Evolutionary conservation across 73 alveolate genomes (phyloP).

Genomic region (Paramecium tetraurelia): DNA sequence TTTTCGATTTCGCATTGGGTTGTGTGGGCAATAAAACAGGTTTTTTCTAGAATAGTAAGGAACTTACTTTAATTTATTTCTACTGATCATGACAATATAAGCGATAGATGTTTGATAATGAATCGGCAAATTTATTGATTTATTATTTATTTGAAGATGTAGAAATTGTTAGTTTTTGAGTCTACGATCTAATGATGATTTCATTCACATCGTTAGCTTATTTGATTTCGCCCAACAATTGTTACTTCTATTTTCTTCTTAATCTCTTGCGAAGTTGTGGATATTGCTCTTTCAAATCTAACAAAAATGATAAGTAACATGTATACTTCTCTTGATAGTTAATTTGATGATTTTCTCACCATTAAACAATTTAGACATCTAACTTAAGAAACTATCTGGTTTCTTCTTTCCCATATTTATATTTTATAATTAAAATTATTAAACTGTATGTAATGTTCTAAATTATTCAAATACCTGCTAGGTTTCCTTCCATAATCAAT

Average conservation of each 20-base stretch:
- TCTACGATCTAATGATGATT: neutral
- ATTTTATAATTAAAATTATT: neutral
- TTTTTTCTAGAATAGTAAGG: neutral
- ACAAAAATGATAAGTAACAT: neutral
- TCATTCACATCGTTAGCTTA: neutral
- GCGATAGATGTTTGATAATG: neutral
- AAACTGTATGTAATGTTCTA: neutral
- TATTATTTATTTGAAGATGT: neutral
- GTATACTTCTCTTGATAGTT: neutral
- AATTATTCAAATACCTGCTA: neutral
- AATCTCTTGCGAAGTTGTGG: neutral
- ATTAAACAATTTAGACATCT: neutral
- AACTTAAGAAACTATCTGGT: neutral
- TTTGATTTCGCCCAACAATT: neutral
- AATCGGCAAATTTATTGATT: neutral
- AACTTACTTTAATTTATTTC: neutral
- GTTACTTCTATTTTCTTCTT: neutral
- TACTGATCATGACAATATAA: neutral
- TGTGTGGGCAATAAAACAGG: neutral
- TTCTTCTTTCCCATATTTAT: neutral
- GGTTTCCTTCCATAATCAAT: slow-evolving; percentile 49
- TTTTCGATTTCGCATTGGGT: slow-evolving; percentile 9
- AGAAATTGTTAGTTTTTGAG: neutral
- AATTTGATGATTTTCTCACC: neutral
- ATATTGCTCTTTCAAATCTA: neutral